Evolutionary conservation across 176 grass and related monocot genomes (phyloP), one percentile per base, ranked within the genome.

Genomic region (Cymbopogon citratus): DNA sequence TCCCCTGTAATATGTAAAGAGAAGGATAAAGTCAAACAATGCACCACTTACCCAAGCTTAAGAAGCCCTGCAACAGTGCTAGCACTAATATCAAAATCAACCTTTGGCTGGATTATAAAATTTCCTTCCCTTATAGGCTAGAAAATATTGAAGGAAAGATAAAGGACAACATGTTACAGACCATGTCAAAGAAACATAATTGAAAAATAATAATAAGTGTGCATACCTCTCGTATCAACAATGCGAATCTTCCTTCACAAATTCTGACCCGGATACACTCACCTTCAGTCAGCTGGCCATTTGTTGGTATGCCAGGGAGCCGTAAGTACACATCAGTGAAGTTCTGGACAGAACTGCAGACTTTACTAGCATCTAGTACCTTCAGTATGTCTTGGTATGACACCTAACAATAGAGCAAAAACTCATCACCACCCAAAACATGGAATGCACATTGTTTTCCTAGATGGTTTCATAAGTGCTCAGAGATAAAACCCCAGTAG

Each of bases 41-140:
- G 29, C 26, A 80, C 27, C 73, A 91, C 83, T 75, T 78, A 98
- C 95, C 95, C 95, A 89, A 98, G 92, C 77, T 95, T 98, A 79
- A 98, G 92, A 86, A 98, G 95, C 40, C 95, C 95, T 82, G 90
- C 86, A 63, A 98, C 95, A 85, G 95, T 98, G 63, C 90, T 95
- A 70, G 90, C 92, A 90, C 92, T 98, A 69, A 98, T 98, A 91
- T 98, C 95, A 82, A 98, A 98, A 76, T 98, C 95, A 74, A 98
- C 95, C 75, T 98, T 98, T 76, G 95, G 95, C 69, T 98, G 95
- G 81, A 98, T 89, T 48, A 98, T 98, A 82, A 98, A 98, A 84
- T 95, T 95, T 51, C 95, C 90, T 77, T 98, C 95, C 80, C 88
- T 82, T 87, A 98, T 95, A 75, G 95, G 95, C 95, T 98, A 77